Conservation (phyloP, 2,329 filamentous ascomycete genomes). For the Blumeria hordei region DNA sequence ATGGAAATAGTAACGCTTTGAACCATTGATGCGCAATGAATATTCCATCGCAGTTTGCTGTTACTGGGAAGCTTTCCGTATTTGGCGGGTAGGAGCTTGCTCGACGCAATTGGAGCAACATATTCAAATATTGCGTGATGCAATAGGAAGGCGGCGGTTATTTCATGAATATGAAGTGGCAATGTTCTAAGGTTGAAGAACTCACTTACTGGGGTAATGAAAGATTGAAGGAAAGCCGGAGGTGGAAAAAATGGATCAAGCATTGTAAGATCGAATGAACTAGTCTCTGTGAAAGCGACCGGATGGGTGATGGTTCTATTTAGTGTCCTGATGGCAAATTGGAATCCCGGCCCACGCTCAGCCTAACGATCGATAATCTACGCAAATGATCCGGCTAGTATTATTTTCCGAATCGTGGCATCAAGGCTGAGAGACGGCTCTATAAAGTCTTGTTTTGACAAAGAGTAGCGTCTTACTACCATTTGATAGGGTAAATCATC, state of each 20-base stretch:
- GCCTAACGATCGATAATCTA: no score
- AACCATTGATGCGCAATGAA: slow-evolving; percentile 57
- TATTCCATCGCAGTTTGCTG: slow-evolving; percentile 50
- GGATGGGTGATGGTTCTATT: no score
- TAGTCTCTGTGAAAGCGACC: no score
- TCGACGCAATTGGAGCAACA: slow-evolving; percentile 41
- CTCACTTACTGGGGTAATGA: slow-evolving; percentile 37
- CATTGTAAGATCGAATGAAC: slow-evolving; percentile 23
- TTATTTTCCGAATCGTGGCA: no score
- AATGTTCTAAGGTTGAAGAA: slow-evolving; percentile 37
- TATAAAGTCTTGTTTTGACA: no score
- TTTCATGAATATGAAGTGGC: slow-evolving; percentile 52
- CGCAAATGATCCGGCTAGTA: no score
- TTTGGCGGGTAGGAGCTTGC: slow-evolving; percentile 27
- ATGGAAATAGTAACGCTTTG: slow-evolving; percentile 46
- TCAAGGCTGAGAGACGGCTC: no score
- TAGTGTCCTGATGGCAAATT: no score
- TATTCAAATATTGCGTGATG: slow-evolving; percentile 43
- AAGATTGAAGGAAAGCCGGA: slow-evolving; percentile 20
- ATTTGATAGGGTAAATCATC: no score
- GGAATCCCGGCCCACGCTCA: no score
- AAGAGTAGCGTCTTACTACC: no score
- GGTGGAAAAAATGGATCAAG: slow-evolving; percentile 45
- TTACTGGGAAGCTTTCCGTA: slow-evolving; percentile 38
- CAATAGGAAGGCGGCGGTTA: slow-evolving; percentile 35